Evolutionary conservation across 768 basidiomycete species (phyloP).

Genomic region (Amanita subjunquillea): DNA sequence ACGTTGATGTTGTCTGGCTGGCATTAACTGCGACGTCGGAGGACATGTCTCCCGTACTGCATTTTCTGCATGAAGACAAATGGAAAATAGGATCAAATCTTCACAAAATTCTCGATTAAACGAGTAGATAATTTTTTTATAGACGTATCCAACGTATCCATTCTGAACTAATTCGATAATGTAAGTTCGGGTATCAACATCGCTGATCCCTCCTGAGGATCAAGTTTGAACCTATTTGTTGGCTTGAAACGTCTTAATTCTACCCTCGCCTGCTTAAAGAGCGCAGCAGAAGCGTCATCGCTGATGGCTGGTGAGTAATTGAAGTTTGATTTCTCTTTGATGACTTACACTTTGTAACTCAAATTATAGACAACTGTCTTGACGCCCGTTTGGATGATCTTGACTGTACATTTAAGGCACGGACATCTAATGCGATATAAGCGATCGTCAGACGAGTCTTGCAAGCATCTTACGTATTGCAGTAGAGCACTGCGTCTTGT

Average conservation of each 20-base stretch:
- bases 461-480: constrained; percentile 74
- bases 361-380: constrained; percentile 90
- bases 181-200: constrained; percentile 2
- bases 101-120: constrained; percentile 19
- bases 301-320: constrained; percentile 23
- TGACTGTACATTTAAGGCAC: constrained; percentile 92
- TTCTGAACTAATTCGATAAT: constrained; percentile 2
- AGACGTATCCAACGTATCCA: too few relatives aligned
- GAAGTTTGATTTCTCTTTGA: neutral
- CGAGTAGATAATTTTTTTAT: neutral
- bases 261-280: constrained; percentile 80
- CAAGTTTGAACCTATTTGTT: constrained; percentile 18
- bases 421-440: constrained; percentile 60
- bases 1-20: constrained; percentile 83
- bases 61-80: constrained; percentile 40
- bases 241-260: constrained; percentile 62
- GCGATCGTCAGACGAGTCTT: neutral
- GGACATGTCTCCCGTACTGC: constrained; percentile 26
- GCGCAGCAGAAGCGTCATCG: constrained; percentile 70
- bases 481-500: constrained; percentile 77
- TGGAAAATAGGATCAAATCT: constrained; percentile 55
- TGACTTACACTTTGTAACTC: constrained; percentile 84
- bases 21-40: constrained; percentile 48
- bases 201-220: constrained; percentile 8
- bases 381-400: constrained; percentile 93